A percentile compares a stretch with the other conserved stretches of the same genome.
These are phyloP conservation scores for Suillus alpinus DNA, from an alignment of 768 basidiomycete genomes.

Conservation along the genomic window DNA sequence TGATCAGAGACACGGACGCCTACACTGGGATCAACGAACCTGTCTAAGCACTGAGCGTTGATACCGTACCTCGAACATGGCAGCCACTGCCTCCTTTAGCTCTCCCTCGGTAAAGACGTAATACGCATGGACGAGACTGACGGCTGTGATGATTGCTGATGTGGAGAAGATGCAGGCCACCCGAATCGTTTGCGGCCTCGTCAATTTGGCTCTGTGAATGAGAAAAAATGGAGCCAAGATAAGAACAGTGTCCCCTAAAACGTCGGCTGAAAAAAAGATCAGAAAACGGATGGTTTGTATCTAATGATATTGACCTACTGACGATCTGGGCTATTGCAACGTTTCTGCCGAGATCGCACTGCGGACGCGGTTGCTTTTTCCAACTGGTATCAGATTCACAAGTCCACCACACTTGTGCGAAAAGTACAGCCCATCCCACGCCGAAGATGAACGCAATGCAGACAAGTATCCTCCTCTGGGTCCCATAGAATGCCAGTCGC, in stretches of 20 bases:
- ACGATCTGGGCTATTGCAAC: not conserved
- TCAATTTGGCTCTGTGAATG: not conserved
- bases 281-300: not conserved
- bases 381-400: not conserved
- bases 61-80: not conserved
- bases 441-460: not conserved
- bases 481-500: not conserved
- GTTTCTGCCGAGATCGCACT: not conserved
- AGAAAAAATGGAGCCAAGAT: not conserved
- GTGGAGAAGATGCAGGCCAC: not conserved
- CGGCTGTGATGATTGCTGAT: not conserved
- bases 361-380: not conserved
- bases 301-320: not conserved
- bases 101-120: not conserved
- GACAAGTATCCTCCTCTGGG: not conserved
- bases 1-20: not conserved
- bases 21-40: not conserved
- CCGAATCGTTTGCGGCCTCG: not conserved
- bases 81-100: not conserved
- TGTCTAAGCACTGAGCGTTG: not conserved
- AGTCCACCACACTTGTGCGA: not conserved
- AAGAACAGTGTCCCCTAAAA: not conserved
- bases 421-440: not conserved
- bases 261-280: slow-evolving; percentile 4
- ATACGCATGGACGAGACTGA: not conserved